Evolutionary conservation across 768 basidiomycete species (phyloP).

Genomic region (Podaxis sp.): DNA sequence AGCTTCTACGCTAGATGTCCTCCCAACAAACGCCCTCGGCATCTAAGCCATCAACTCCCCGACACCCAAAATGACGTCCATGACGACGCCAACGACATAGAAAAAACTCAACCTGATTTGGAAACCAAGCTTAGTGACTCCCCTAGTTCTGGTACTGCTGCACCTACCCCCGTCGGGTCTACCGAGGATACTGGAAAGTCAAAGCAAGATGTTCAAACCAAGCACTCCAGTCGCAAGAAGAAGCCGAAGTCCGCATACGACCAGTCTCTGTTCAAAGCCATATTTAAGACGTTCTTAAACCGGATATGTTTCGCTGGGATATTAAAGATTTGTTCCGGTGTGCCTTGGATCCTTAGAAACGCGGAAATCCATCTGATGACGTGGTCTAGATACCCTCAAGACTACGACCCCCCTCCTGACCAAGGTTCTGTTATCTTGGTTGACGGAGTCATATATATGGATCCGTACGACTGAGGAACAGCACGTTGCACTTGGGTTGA

Average conservation of each 20-base stretch:
- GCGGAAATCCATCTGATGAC: neutral
- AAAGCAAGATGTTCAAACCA: neutral
- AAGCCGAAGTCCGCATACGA: constrained; percentile 34
- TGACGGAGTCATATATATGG: constrained; percentile 48
- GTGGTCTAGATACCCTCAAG: constrained; percentile 39
- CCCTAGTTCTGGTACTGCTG: neutral
- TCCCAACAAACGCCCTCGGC: constrained; percentile 36
- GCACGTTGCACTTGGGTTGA: constrained; percentile 30
- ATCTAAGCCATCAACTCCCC: neutral
- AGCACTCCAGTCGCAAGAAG: neutral
- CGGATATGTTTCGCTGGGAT: constrained; percentile 49
- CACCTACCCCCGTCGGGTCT: constrained; percentile 13
- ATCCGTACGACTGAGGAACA: constrained; percentile 35
- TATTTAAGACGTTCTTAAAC: constrained; percentile 45
- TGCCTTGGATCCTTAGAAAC: constrained; percentile 8
- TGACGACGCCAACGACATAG: constrained; percentile 7
- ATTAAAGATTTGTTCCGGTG: constrained; percentile 46
- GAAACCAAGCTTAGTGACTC: neutral
- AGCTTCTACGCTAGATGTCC: constrained; percentile 46
- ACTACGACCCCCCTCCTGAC: constrained; percentile 58
- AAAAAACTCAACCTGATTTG: constrained; percentile 8
- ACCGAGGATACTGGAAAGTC: neutral
- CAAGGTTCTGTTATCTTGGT: constrained; percentile 61
- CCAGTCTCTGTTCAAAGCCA: constrained; percentile 47
- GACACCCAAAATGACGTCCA: constrained; percentile 2